Base-by-base conservation (phyloP, 352 stramenopile species). In the Phytophthora hybrid region DNA sequence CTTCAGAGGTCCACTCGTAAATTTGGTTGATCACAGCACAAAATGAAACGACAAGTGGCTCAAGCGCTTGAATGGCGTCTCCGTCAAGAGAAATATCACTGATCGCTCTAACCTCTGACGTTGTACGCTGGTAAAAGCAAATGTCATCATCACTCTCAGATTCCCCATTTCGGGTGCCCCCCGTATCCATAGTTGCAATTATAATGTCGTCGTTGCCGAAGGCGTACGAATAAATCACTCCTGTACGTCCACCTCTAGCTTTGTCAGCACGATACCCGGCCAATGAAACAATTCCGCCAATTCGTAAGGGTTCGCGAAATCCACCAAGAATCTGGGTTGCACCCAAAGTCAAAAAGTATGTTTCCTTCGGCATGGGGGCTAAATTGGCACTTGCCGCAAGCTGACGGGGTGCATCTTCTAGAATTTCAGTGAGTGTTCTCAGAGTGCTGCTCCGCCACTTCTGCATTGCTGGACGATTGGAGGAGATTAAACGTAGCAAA, bases 261-360 rank as follows among this genome's bases (percentile, higher is more conserved):
- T 76, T 76, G 49, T 64, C 63, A 56, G 68, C 34, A 41, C 53
- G 53, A 46, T 63, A 73, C 51, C 61, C 75, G 6, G 68, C 51
- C 37, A 76, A 58, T n/a, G 31, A 58, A 64, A 88, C 83, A 54
- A 23, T 63, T 11, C 82, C 83, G 7, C 80, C 80, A 26, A 80
- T 47, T 57, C 82, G 76, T 61, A 89, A 60, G 0, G 55, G 32
- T 32, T 91, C 83, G 29, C 66, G 69, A 51, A 88, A 85, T 16
- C 82, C 82, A 32, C 83, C 82, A 41, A 91, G 78, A 13, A 91
- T 68, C 9, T 82, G 78, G 21, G 79, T 71, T 16, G 71, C 69
- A 13, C 83, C 83, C 34, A 91, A 29, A 6, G 70, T 72, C 29
- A 82, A 65, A 8, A 74, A 86, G 66, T 87, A 90, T 7, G 52